phyloP scores from a whole-genome alignment of 148 eudicot species.

The Chenopodium quinoa region DNA sequence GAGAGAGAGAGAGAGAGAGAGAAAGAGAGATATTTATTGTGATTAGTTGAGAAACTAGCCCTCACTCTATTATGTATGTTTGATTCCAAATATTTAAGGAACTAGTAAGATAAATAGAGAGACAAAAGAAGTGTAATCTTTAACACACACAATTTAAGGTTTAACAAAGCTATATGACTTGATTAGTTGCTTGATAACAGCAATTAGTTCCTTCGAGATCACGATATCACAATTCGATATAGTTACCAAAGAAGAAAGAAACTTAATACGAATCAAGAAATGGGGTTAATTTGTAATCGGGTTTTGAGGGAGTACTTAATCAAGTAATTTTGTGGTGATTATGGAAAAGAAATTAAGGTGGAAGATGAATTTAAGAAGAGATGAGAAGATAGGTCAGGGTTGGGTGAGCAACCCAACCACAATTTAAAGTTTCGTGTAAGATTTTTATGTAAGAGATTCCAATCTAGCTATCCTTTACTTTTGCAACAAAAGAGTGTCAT shows the following conservation, averaged over 20 bases:
- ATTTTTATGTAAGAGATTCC: slow-evolving; percentile 5
- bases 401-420: slow-evolving; percentile 60
- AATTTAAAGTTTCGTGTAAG: slow-evolving; percentile 23
- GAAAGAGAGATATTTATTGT: slow-evolving; percentile 39
- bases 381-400: slow-evolving; percentile 29
- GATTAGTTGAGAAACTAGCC: slow-evolving; percentile 70
- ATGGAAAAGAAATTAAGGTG: neutral
- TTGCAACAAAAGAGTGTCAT: neutral
- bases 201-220: neutral
- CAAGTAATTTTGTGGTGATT: neutral
- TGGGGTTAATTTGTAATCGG: neutral
- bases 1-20: no score
- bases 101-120: slow-evolving; percentile 7
- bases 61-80: slow-evolving; percentile 10
- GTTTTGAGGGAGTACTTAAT: neutral
- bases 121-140: neutral
- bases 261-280: neutral
- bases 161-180: neutral
- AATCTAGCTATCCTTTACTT: neutral
- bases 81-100: slow-evolving; percentile 10
- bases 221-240: neutral
- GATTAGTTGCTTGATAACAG: slow-evolving; percentile 6
- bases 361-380: slow-evolving; percentile 17
- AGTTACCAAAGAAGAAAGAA: neutral
- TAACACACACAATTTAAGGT: neutral